phyloP scores from a whole-genome alignment of 371 early-diverging fungal species.

The Haplosporangium sp. region DNA sequence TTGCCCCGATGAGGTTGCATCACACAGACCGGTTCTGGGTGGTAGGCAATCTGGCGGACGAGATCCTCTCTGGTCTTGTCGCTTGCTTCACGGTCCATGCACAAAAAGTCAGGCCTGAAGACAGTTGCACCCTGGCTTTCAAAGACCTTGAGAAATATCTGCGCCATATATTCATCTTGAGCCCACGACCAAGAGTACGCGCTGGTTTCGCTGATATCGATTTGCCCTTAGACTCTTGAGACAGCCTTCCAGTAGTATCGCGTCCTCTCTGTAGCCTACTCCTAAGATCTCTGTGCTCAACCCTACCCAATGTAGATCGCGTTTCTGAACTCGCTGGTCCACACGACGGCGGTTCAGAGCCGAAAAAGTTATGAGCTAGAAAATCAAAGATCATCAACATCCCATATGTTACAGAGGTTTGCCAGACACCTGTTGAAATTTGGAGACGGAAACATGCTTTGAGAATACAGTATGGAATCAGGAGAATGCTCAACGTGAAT shows the following conservation, averaged over 20 bases:
- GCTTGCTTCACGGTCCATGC: constrained; percentile 42
- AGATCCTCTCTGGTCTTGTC: constrained; percentile 45
- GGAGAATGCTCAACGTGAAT: constrained; percentile 37
- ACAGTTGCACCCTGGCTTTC: constrained; percentile 59
- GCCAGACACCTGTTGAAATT: constrained; percentile 45
- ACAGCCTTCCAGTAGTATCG: constrained; percentile 64
- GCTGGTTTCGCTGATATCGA: constrained; percentile 65
- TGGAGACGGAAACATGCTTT: constrained; percentile 48
- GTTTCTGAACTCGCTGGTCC: constrained; percentile 31
- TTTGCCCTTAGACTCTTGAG: constrained; percentile 64
- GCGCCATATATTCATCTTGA: constrained; percentile 71
- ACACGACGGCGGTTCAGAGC: constrained; percentile 36
- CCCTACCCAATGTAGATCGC: constrained; percentile 28
- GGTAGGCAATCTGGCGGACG: constrained; percentile 48
- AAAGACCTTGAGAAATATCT: constrained; percentile 67
- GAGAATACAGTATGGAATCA: constrained; percentile 31
- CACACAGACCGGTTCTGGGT: constrained; percentile 63
- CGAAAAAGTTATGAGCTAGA: constrained; percentile 33
- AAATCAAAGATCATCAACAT: constrained; percentile 50
- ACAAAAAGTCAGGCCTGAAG: constrained; percentile 60
- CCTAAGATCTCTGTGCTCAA: constrained; percentile 59
- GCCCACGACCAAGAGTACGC: constrained; percentile 69
- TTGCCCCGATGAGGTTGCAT: constrained; percentile 73
- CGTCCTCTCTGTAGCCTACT: constrained; percentile 75
- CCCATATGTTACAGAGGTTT: constrained; percentile 44